Conservation (phyloP, 345 rosid species). For the Barbarea vulgaris region DNA sequence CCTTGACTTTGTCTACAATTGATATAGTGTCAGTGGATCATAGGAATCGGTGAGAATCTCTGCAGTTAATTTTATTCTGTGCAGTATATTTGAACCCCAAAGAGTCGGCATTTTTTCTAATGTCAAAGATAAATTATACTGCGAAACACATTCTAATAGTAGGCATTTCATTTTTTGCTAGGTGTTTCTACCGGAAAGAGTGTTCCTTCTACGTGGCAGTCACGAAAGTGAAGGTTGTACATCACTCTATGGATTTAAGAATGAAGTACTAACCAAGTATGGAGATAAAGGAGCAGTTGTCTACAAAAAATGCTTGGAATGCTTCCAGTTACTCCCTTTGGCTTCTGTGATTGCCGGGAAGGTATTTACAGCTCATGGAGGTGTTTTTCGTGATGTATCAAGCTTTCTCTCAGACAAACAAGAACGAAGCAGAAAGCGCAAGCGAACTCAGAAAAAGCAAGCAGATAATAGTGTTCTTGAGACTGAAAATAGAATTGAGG, state of each 20-base stretch:
- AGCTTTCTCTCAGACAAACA: slow-evolving; percentile 40
- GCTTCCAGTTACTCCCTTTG: slow-evolving; percentile 45
- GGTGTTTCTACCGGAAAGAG: slow-evolving; percentile 41
- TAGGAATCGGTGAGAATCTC: background rate
- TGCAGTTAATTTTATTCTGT: background rate
- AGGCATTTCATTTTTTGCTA: slow-evolving; percentile 12
- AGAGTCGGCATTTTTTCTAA: background rate
- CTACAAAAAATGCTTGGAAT: slow-evolving; percentile 44
- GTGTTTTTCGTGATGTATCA: slow-evolving; percentile 41
- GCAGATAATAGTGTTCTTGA: slow-evolving; percentile 22
- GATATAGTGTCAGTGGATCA: background rate
- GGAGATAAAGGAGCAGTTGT: slow-evolving; percentile 43
- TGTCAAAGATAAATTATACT: background rate
- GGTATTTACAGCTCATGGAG: slow-evolving; percentile 45
- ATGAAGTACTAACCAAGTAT: slow-evolving; percentile 41
- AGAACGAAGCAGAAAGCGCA: slow-evolving; percentile 41
- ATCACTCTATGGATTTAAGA: slow-evolving; percentile 40
- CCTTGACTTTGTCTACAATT: background rate
- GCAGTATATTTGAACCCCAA: background rate
- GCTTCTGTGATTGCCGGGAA: slow-evolving; percentile 45
- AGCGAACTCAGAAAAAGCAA: slow-evolving; percentile 41
- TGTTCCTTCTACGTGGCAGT: slow-evolving; percentile 43
- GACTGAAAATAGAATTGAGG: slow-evolving; percentile 23
- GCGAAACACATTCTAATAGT: background rate
- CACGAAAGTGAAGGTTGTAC: slow-evolving; percentile 44